These are phyloP conservation scores for Lachnellula willkommii DNA, from an alignment of 2,329 filamentous ascomycete species.

Conservation along the genomic window DNA sequence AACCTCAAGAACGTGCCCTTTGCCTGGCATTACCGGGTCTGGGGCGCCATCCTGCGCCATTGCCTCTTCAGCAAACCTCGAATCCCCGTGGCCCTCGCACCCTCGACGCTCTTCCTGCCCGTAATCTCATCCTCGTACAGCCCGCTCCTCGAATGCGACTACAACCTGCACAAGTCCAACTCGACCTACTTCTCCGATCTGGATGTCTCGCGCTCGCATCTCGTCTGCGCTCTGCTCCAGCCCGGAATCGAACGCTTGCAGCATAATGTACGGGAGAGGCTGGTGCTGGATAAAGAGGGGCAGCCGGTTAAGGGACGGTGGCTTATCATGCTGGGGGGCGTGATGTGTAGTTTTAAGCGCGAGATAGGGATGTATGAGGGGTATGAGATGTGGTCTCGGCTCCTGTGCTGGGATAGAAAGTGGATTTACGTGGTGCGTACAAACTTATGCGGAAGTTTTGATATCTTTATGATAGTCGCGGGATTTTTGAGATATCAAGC, in stretches of 20 bases:
- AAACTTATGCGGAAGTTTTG: no score
- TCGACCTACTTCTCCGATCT: conserved; percentile 66
- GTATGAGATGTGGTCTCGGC: conserved; percentile 68
- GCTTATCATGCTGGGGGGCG: conserved; percentile 64
- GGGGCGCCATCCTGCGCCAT: conserved; percentile 42
- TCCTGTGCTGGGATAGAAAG: conserved; percentile 74
- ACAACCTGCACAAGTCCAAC: conserved; percentile 70
- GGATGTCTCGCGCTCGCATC: conserved; percentile 70
- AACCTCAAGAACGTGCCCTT: conserved; percentile 56
- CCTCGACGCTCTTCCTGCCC: conserved; percentile 52
- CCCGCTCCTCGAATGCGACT: conserved; percentile 61
- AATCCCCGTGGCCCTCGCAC: conserved; percentile 30
- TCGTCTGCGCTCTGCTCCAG: conserved; percentile 64
- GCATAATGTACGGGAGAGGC: conserved; percentile 42
- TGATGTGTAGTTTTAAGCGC: conserved; percentile 66
- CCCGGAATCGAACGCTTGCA: conserved; percentile 50
- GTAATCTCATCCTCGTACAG: conserved; percentile 54
- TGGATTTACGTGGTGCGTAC: conserved; percentile 60
- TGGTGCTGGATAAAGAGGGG: conserved; percentile 41
- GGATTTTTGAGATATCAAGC: no score
- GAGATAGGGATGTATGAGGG: conserved; percentile 65
- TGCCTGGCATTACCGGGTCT: conserved; percentile 52
- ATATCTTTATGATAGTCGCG: no score
- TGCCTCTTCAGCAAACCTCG: conserved; percentile 37
- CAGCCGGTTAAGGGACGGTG: conserved; percentile 49